These are phyloP conservation scores for Solanum chacoense DNA, from an alignment of 305 asterid genomes.

Conservation along the genomic window DNA sequence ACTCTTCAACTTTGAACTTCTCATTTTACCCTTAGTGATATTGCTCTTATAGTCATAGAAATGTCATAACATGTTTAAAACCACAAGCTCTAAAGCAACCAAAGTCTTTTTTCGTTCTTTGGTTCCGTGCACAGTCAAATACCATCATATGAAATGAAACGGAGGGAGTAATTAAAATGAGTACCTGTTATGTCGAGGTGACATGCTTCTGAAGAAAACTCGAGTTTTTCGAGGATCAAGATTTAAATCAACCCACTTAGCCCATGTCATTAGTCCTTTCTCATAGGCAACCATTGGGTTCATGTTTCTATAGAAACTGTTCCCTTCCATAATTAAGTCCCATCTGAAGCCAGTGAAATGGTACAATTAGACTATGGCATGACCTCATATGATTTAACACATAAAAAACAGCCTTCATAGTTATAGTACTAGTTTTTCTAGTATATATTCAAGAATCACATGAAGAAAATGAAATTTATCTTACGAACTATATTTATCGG, in stretches of 20 bases:
- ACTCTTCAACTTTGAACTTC: neutral
- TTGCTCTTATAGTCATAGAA: neutral
- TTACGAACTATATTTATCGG: constrained; percentile 72
- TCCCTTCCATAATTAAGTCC: constrained; percentile 74
- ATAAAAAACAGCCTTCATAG: neutral
- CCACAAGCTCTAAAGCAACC: neutral
- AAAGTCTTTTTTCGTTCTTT: neutral
- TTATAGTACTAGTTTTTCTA: neutral
- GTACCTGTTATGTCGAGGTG: constrained; percentile 76
- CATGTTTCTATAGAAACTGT: constrained; percentile 31
- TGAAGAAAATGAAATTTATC: neutral
- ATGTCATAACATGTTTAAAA: neutral
- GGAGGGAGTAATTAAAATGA: neutral
- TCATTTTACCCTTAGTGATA: neutral
- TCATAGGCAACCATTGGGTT: constrained; percentile 67
- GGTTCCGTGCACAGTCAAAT: neutral
- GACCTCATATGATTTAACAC: too few species aligned
- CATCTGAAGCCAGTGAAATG: constrained; percentile 33
- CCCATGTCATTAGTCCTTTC: constrained; percentile 72
- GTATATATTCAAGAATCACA: neutral
- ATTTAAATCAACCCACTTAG: constrained; percentile 70
- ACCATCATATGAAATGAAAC: neutral
- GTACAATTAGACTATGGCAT: neutral
- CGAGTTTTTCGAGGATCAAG: constrained; percentile 59
- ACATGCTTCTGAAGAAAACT: constrained; percentile 75